Conservation (phyloP, 2,329 filamentous ascomycete genomes). For the Aureobasidium pullulans region DNA sequence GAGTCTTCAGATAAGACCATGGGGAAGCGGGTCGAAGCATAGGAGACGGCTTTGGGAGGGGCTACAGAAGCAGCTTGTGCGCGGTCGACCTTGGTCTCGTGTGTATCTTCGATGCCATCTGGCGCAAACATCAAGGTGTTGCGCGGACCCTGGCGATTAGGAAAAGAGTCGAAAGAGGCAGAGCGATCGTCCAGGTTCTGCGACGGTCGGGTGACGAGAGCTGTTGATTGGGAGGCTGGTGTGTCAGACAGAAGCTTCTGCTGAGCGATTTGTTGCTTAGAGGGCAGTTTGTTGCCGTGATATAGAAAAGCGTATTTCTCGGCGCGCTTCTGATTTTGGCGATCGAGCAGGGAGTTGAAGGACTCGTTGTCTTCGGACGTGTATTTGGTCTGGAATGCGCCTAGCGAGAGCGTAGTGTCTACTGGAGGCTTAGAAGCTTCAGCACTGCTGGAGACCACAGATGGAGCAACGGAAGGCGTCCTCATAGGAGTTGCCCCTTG, state of each 20-base stretch:
- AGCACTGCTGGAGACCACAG: slow-evolving; percentile 31
- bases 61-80: slow-evolving; percentile 65
- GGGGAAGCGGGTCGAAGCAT: slow-evolving; percentile 76
- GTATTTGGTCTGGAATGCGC: slow-evolving; percentile 83
- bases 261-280: slow-evolving; percentile 58
- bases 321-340: slow-evolving; percentile 75
- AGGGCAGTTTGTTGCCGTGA: slow-evolving; percentile 72
- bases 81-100: slow-evolving; percentile 55
- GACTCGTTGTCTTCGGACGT: slow-evolving; percentile 98
- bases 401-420: slow-evolving; percentile 72
- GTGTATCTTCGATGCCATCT: slow-evolving; percentile 51
- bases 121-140: slow-evolving; percentile 85
- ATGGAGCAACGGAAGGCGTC: slow-evolving; percentile 40
- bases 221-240: slow-evolving; percentile 29
- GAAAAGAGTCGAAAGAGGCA: slow-evolving; percentile 70
- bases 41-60: slow-evolving; percentile 68
- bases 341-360: slow-evolving; percentile 87
- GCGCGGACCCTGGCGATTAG: slow-evolving; percentile 50
- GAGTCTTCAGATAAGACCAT: slow-evolving; percentile 22
- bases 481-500: slow-evolving; percentile 61
- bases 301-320: slow-evolving; percentile 88
- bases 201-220: slow-evolving; percentile 36
- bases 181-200: slow-evolving; percentile 62
- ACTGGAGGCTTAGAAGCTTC: slow-evolving; percentile 33
- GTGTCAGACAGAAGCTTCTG: slow-evolving; percentile 52